Evolutionary conservation across 305 asterid species (phyloP).

Genomic region (Petunia hybrid): DNA sequence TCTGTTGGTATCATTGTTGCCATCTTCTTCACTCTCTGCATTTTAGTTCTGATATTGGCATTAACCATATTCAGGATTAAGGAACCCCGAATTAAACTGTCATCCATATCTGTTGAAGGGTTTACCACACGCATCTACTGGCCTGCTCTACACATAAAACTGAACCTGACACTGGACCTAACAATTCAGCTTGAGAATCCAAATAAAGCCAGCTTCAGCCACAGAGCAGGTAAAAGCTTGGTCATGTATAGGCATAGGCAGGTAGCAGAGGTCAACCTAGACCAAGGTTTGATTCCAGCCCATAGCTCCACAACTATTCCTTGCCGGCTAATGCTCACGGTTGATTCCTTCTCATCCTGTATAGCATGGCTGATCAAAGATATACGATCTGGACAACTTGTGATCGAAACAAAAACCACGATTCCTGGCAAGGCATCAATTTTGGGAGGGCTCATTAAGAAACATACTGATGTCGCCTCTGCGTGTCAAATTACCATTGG

Average conservation of each 20-base stretch:
- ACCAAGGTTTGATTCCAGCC: slow-evolving; percentile 19
- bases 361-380: not conserved
- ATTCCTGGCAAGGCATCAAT: not conserved
- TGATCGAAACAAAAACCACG: not conserved
- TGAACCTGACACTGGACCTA: slow-evolving; percentile 26
- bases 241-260: not conserved
- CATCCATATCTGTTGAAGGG: slow-evolving; percentile 2
- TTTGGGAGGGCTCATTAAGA: not conserved
- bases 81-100: slow-evolving; percentile 24
- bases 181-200: slow-evolving; percentile 33
- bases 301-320: not conserved
- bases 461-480: not conserved
- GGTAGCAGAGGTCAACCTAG: slow-evolving; percentile 5
- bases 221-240: slow-evolving; percentile 10
- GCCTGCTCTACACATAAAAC: slow-evolving; percentile 16
- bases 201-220: slow-evolving; percentile 1
- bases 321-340: not conserved
- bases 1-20: not conserved
- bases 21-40: not conserved
- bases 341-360: not conserved
- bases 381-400: not conserved
- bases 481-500: not conserved
- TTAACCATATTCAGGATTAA: slow-evolving; percentile 30
- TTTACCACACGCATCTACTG: not conserved
- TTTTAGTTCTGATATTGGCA: slow-evolving; percentile 22